These are phyloP conservation scores for Neostapfia colusana DNA, from an alignment of 176 grass and related monocot species.

Conservation along the genomic window DNA sequence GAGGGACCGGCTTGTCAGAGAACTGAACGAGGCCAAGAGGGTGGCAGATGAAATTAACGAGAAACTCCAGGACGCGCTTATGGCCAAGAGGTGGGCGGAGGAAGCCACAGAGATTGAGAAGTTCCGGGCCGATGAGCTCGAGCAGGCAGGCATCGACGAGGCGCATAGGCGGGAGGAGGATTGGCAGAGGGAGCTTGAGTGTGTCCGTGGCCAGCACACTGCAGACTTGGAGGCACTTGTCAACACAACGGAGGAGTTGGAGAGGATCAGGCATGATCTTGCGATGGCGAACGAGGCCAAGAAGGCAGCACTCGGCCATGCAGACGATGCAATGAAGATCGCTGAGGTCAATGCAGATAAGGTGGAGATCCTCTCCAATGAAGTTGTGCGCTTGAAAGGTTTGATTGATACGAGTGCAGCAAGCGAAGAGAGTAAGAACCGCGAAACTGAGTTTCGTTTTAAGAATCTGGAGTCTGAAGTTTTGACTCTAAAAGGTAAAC, in stretches of 20 bases:
- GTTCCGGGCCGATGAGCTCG: slow-evolving; percentile 84
- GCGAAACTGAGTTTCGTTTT: slow-evolving; percentile 59
- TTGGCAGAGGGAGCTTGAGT: slow-evolving; percentile 67
- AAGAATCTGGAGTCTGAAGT: slow-evolving; percentile 64
- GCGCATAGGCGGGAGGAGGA: slow-evolving; percentile 65
- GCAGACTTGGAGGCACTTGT: slow-evolving; percentile 57
- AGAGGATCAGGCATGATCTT: slow-evolving; percentile 40
- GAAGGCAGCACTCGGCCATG: slow-evolving; percentile 59
- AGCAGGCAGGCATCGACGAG: slow-evolving; percentile 66
- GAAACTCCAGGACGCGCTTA: slow-evolving; percentile 80
- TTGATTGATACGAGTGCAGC: slow-evolving; percentile 62
- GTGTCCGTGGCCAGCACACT: slow-evolving; percentile 54
- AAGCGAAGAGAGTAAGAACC: slow-evolving; percentile 59
- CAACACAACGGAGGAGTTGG: slow-evolving; percentile 59
- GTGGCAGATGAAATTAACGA: slow-evolving; percentile 59
- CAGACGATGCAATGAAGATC: slow-evolving; percentile 77
- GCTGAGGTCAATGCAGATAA: slow-evolving; percentile 73
- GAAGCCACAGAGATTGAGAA: slow-evolving; percentile 84
- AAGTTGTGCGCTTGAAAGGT: slow-evolving; percentile 63
- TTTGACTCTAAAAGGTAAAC: slow-evolving; percentile 51
- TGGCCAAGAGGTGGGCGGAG: slow-evolving; percentile 70
- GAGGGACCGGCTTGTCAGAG: slow-evolving; percentile 56
- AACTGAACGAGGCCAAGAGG: slow-evolving; percentile 67
- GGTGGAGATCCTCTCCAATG: slow-evolving; percentile 63
- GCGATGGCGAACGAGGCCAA: slow-evolving; percentile 56